A percentile compares a stretch with the other conserved stretches of the same genome.
These are phyloP conservation scores for Pochonia chlamydosporia DNA, from an alignment of 2,329 filamentous ascomycete species.

Conservation along the genomic window DNA sequence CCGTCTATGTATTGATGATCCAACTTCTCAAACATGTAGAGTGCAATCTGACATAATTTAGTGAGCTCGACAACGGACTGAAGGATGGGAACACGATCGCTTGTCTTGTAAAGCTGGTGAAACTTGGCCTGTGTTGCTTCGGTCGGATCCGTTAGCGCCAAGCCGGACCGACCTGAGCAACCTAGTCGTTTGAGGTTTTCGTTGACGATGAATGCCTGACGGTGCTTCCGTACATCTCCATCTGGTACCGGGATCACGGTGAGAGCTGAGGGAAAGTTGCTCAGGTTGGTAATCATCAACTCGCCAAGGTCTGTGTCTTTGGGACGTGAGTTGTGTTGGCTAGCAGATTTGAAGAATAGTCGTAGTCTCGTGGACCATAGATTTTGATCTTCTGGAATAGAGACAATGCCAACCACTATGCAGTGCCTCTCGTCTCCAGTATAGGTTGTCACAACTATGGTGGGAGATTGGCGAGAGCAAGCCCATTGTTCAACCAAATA, in stretches of 20 bases:
- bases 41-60: slow-evolving; percentile 82
- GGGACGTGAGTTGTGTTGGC: slow-evolving; percentile 76
- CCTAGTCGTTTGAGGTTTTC: slow-evolving; percentile 88
- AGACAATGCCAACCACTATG: slow-evolving; percentile 74
- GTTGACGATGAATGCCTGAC: slow-evolving; percentile 85
- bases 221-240: slow-evolving; percentile 74
- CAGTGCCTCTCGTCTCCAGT: slow-evolving; percentile 78
- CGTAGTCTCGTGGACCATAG: slow-evolving; percentile 74
- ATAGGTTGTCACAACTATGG: slow-evolving; percentile 86
- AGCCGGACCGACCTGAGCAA: slow-evolving; percentile 82
- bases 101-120: slow-evolving; percentile 81
- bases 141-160: slow-evolving; percentile 73
- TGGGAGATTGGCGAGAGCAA: slow-evolving; percentile 84
- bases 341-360: slow-evolving; percentile 80
- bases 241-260: slow-evolving; percentile 88
- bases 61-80: slow-evolving; percentile 81
- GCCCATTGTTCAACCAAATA: slow-evolving; percentile 98
- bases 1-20: slow-evolving; percentile 89
- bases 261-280: slow-evolving; percentile 83
- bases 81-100: slow-evolving; percentile 72
- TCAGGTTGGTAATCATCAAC: slow-evolving; percentile 90
- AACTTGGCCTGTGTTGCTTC: slow-evolving; percentile 86
- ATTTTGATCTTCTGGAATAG: slow-evolving; percentile 72
- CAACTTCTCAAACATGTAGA: slow-evolving; percentile 82
- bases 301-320: slow-evolving; percentile 78